Conservation (phyloP, 164 flowering plant species). For the Tetracentron sinense region DNA sequence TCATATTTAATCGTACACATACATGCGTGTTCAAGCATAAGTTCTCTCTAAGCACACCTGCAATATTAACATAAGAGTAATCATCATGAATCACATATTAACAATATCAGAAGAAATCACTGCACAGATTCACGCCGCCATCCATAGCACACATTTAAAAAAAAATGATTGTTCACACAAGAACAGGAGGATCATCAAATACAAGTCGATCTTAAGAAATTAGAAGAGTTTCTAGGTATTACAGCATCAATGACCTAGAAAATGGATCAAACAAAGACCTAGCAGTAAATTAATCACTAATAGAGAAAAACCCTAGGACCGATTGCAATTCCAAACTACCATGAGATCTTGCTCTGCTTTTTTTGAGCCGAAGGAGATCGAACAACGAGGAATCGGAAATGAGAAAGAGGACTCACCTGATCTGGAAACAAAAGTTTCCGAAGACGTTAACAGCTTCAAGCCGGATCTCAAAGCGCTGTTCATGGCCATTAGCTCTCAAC, state of each 20-base stretch:
- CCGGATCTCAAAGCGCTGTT: constrained; percentile 6
- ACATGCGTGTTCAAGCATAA: too few relatives aligned
- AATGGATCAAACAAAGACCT: background rate
- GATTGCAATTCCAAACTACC: background rate
- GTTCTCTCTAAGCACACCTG: background rate
- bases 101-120: background rate
- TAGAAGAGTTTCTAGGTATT: background rate
- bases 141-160: too few relatives aligned
- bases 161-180: background rate
- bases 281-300: too few relatives aligned
- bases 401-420: background rate
- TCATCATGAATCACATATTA: background rate
- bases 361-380: too few relatives aligned
- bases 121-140: too few relatives aligned
- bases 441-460: constrained; percentile 3
- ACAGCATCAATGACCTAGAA: background rate
- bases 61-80: too few relatives aligned
- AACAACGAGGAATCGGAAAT: too few relatives aligned
- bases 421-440: background rate
- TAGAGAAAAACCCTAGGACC: background rate
- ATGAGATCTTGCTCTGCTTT: too few relatives aligned
- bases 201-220: background rate
- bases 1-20: too few relatives aligned
- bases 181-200: background rate
- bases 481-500: background rate